Base-by-base conservation (phyloP, 1,284 basidiomycete genomes). In the Ustilago xerochloae region DNA sequence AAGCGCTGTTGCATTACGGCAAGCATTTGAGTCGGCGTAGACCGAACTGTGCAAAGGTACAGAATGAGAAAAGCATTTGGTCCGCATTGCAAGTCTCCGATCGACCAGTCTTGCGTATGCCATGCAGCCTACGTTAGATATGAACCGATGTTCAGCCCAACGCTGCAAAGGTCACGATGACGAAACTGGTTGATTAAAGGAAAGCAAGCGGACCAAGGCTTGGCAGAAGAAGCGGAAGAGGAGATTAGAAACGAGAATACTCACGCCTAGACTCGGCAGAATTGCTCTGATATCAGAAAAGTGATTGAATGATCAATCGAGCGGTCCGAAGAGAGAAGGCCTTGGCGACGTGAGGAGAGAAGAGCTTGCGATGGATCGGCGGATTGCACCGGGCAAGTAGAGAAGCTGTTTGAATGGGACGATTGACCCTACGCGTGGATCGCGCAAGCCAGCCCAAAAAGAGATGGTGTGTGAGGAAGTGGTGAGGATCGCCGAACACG, bases 241-340 rank as follows among this genome's bases (percentile, higher is more conserved):
- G n/a, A 32, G 18, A 18, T 16, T 16, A 41, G 28, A 35, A 51
- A 18, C 15, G 20, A 36, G 15, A 48, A 66, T 74, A 74, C 71
- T 69, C 62, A 74, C 71, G 65, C 65, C 71, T 68, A 33, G 28
- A 57, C 64, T 74, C 71, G 54, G 53, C 47, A 63, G 62, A 49
- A 56, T 51, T 57, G 71, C 71, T 74, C 71, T 74, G 64, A 32
- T 61, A 68, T 10, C 22, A 43, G 29, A 6, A 28, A 32, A 24
- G 36, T 58, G 71, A 69, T 74, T 69, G 71, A 74, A 62, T 58
- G 62, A 64, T 74, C 71, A 74, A 74, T 69, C 71, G 71, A 69
- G 71, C 71, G 65, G 58, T 74, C 57, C 71, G 58, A 33, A 57
- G 46, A 62, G 48, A 54, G 52, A 47, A 54, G 55, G 61, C 58